phyloP scores from a whole-genome alignment of 805 yeast species.

The Teunomyces pallodes region DNA sequence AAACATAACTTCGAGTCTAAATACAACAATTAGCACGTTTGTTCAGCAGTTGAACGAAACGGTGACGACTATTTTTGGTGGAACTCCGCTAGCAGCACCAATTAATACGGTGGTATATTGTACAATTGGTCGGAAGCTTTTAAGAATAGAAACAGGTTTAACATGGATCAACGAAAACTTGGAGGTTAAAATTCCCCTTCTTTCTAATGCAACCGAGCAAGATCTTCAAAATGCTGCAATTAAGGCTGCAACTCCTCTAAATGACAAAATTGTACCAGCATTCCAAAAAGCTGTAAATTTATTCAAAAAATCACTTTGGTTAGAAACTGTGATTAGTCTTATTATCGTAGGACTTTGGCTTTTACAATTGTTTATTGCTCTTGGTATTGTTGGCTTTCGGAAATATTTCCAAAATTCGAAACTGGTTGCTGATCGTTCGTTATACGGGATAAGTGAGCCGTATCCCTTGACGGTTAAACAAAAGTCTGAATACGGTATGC shows the following conservation, averaged over 20 bases:
- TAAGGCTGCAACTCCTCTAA: not conserved
- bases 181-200: constrained; percentile 53
- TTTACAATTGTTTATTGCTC: constrained; percentile 9
- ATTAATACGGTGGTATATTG: constrained; percentile 72
- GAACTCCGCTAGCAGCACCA: constrained; percentile 64
- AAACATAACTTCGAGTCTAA: constrained; percentile 55
- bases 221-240: constrained; percentile 1
- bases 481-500: constrained; percentile 23
- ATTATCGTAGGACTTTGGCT: constrained; percentile 10
- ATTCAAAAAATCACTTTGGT: constrained; percentile 5
- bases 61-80: constrained; percentile 58
- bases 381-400: constrained; percentile 1
- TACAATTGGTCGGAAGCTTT: constrained; percentile 71
- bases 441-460: constrained; percentile 24
- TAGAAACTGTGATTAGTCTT: constrained; percentile 7
- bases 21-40: constrained; percentile 58
- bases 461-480: constrained; percentile 24
- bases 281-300: not conserved
- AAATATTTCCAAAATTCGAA: not conserved
- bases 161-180: constrained; percentile 74
- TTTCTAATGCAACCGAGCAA: constrained; percentile 2
- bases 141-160: constrained; percentile 64
- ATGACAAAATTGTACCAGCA: not conserved
- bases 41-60: constrained; percentile 57
- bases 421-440: not conserved